Conservation (phyloP, 345 rosid genomes). For the Brassica cretica region DNA sequence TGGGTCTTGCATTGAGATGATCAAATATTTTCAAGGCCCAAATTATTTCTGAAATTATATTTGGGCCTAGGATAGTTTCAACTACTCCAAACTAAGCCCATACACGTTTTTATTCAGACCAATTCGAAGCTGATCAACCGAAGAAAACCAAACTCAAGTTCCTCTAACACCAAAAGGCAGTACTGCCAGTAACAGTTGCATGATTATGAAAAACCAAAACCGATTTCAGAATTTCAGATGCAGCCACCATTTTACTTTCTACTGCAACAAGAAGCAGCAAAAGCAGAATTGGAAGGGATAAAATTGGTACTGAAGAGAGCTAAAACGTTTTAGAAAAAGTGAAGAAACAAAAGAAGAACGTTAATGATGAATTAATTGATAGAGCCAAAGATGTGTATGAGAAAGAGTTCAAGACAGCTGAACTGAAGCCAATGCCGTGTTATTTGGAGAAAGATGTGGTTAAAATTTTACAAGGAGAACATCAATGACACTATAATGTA, state of each 20-base stretch:
- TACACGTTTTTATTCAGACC: neutral
- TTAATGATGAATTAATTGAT: neutral
- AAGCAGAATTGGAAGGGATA: neutral
- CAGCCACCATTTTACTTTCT: neutral
- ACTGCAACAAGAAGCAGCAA: neutral
- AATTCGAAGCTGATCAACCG: neutral
- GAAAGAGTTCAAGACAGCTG: neutral
- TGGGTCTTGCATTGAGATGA: neutral
- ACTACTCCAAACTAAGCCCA: conserved; percentile 5
- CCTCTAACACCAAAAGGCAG: neutral
- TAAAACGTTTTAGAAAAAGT: neutral
- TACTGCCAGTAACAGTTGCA: neutral
- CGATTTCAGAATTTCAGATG: neutral
- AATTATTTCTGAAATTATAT: neutral
- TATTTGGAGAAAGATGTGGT: neutral
- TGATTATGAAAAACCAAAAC: neutral
- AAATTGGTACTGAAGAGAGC: neutral
- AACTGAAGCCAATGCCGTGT: neutral
- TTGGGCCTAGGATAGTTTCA: neutral
- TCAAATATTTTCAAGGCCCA: neutral
- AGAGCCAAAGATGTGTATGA: neutral
- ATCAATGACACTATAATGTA: neutral
- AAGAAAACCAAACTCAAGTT: neutral
- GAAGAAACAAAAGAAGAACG: neutral
- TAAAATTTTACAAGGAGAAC: neutral